Conservation (phyloP, 345 rosid species). For the Euphorbia tirucalli region DNA sequence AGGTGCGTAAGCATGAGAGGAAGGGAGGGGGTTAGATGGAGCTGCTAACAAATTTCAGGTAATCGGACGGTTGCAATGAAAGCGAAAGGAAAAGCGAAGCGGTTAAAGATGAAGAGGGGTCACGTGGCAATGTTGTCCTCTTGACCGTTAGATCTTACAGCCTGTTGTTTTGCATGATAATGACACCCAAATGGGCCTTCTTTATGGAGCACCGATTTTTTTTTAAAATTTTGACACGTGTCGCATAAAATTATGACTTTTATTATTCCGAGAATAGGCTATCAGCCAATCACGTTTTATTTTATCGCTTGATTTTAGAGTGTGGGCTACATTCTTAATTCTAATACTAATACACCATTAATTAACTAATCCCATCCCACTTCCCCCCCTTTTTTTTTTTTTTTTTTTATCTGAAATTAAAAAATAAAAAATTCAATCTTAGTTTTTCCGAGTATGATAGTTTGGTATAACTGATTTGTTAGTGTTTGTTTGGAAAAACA, state of each 20-base stretch:
- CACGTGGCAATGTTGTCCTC: constrained; percentile 26
- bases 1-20: neutral
- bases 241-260: neutral
- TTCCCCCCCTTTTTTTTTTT: too few relatives aligned
- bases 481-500: too few relatives aligned
- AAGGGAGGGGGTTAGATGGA: neutral
- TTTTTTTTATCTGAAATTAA: too few relatives aligned
- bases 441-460: too few relatives aligned
- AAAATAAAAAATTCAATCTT: too few relatives aligned
- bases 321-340: too few relatives aligned
- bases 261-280: neutral
- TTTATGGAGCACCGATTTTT: neutral
- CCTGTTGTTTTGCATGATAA: constrained; percentile 14
- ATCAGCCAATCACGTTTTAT: neutral
- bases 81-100: constrained; percentile 4
- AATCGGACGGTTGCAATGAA: constrained; percentile 23
- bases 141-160: constrained; percentile 20
- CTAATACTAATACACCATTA: too few relatives aligned
- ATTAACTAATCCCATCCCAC: too few relatives aligned
- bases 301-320: neutral
- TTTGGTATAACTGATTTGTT: too few relatives aligned
- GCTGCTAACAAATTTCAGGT: constrained; percentile 20
- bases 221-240: neutral
- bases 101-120: neutral
- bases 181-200: constrained; percentile 13